phyloP scores from a whole-genome alignment of 108 stramenopile genomes.

The Schizochytrium sp. region DNA sequence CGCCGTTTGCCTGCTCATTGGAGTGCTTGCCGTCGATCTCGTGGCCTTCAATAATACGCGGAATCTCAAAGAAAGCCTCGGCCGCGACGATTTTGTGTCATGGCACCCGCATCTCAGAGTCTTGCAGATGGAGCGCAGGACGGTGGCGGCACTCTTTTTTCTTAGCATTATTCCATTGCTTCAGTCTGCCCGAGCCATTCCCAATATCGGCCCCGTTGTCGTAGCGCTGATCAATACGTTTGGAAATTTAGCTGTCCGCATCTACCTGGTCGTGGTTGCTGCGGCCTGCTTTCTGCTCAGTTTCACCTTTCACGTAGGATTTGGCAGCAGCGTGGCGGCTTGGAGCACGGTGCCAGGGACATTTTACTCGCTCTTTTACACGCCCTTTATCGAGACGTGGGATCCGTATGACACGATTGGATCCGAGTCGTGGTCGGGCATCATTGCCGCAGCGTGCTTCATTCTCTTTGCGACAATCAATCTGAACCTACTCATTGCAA shows the following conservation, averaged over 20 bases:
- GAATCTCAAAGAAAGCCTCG: background rate
- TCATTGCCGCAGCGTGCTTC: background rate
- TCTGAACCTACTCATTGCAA: constrained; percentile 19
- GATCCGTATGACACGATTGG: background rate
- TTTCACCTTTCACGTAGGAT: background rate
- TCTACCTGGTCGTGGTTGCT: background rate
- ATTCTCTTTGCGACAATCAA: constrained; percentile 4
- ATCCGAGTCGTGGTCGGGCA: background rate
- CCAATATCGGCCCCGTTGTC: background rate
- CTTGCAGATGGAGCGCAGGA: background rate
- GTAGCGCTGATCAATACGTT: background rate
- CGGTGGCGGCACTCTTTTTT: background rate
- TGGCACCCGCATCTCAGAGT: background rate
- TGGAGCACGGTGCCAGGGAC: background rate
- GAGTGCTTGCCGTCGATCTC: background rate
- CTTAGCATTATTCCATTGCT: background rate
- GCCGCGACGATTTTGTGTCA: background rate
- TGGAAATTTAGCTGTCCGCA: background rate
- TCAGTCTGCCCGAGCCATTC: background rate
- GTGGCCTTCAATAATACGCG: background rate
- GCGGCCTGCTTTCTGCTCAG: background rate
- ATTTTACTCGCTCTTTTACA: background rate
- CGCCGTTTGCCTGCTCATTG: background rate
- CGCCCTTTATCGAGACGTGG: background rate
- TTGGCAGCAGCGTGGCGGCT: background rate